phyloP scores from a whole-genome alignment of 2,329 filamentous ascomycete species.

The Aspergillus brunneoviolaceus region DNA sequence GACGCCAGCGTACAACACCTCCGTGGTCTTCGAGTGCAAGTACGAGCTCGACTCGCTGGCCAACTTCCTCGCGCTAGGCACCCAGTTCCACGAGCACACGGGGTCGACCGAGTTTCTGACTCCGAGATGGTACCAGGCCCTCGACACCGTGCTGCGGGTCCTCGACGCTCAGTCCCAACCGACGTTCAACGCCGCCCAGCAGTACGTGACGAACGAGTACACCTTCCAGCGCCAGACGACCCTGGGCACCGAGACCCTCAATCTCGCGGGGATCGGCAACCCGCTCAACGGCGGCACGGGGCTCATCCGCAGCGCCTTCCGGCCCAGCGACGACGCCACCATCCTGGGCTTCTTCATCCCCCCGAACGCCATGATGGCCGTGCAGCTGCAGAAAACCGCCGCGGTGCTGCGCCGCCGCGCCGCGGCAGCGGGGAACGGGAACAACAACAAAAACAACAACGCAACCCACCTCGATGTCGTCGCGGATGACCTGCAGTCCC shows the following conservation, averaged over 20 bases:
- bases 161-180: conserved; percentile 75
- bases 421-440: too few relatives aligned
- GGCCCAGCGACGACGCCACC: conserved; percentile 91
- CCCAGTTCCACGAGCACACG: conserved; percentile 82
- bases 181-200: conserved; percentile 72
- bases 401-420: conserved; percentile 61
- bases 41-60: conserved; percentile 96
- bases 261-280: conserved; percentile 80
- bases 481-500: conserved; percentile 46
- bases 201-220: conserved; percentile 72
- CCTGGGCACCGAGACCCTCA: conserved; percentile 85
- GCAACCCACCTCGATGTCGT: conserved; percentile 43
- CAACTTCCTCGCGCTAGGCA: conserved; percentile 80
- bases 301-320: conserved; percentile 85
- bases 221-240: conserved; percentile 81
- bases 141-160: conserved; percentile 71
- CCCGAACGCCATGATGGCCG: conserved; percentile 92
- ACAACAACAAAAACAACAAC: conserved; percentile 45
- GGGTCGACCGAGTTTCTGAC: conserved; percentile 76
- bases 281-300: conserved; percentile 82
- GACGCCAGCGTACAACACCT: conserved; percentile 81
- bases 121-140: conserved; percentile 72
- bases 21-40: conserved; percentile 93
- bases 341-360: conserved; percentile 95
- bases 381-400: conserved; percentile 76